These are phyloP conservation scores for Arachnopeziza araneosa DNA, from an alignment of 2,329 filamentous ascomycete species.

Conservation along the genomic window DNA sequence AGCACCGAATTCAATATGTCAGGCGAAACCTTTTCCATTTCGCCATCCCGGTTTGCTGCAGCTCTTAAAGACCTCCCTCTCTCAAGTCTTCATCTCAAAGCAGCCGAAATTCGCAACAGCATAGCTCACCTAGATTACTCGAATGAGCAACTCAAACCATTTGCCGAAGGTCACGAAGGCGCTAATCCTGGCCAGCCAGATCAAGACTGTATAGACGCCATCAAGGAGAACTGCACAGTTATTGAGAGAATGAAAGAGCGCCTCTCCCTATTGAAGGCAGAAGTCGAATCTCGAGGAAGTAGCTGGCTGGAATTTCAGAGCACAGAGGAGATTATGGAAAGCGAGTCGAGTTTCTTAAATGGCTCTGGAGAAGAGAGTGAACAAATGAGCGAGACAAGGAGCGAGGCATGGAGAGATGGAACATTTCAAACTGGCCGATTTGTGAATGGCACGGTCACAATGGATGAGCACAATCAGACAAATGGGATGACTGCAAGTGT, in stretches of 20 bases:
- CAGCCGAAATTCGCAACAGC: slow-evolving; percentile 69
- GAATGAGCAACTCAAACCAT: slow-evolving; percentile 67
- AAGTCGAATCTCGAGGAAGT: slow-evolving; percentile 52
- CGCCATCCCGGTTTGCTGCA: slow-evolving; percentile 55
- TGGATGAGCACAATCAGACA: slow-evolving; percentile 32
- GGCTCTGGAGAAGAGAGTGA: slow-evolving; percentile 3
- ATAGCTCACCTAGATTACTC: slow-evolving; percentile 69
- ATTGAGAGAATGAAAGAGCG: slow-evolving; percentile 63
- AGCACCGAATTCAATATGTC: slow-evolving; percentile 50
- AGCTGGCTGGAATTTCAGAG: slow-evolving; percentile 53
- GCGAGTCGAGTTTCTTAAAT: background rate
- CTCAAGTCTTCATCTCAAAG: slow-evolving; percentile 62
- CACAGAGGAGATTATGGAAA: slow-evolving; percentile 37
- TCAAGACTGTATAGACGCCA: slow-evolving; percentile 67
- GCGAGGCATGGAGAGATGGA: slow-evolving; percentile 53
- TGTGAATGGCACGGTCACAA: slow-evolving; percentile 43
- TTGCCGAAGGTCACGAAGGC: slow-evolving; percentile 42
- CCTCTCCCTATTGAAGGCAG: slow-evolving; percentile 55
- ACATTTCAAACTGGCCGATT: slow-evolving; percentile 58
- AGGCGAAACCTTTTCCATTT: slow-evolving; percentile 56
- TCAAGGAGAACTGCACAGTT: slow-evolving; percentile 64
- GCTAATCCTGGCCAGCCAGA: slow-evolving; percentile 45
- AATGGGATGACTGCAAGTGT: background rate
- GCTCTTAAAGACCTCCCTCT: slow-evolving; percentile 63
- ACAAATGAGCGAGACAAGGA: slow-evolving; percentile 40